Base-by-base conservation (phyloP, 352 stramenopile species). In the Globisporangium canariense region DNA sequence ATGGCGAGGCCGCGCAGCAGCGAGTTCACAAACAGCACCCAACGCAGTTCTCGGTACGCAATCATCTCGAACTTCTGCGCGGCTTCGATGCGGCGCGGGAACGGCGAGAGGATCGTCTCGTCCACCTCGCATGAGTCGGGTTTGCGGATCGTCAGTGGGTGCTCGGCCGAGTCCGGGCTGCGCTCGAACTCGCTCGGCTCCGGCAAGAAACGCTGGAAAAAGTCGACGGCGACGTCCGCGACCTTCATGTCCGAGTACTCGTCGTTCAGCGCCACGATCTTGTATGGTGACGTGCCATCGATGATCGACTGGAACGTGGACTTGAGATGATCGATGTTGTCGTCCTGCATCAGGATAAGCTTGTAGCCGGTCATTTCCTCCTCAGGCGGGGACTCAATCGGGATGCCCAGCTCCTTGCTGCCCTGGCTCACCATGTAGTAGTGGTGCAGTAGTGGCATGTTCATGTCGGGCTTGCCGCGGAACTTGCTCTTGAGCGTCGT, bases 381-480 rank as follows among this genome's bases (percentile, higher is more conserved):
- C 57, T 85, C 73, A 0, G 88, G 81, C 3, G 86, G 86, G 18
- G 78, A 78, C 52, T 89, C 82, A 18, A 94, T 79, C 1, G 86
- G 84, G 60, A 96, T 90, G 9, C 86, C 83, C 5, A 94, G 73
- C 68, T 94, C 85, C 36, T 85, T 75, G 54, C 73, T 87, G 56
- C 88, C 88, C 40, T 94, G 83, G 22, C 80, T 83, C 52, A 92
- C 70, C 88, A 96, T 94, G 66, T 94, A 96, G 67, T 92, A 93
- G 65, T 94, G 84, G 60, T 96, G 88, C 66, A 94, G 61, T 51
- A 94, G 69, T 47, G 86, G 86, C 75, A 94, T 90, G 75, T 96
- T 96, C 86, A 96, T 93, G 62, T 96, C 88, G 0, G 81, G 82
- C 62, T 90, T 91, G 60, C 75, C 78, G 45, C 88, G 88, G 66